Evolutionary conservation across 73 alveolate genomes (phyloP).

Genomic region (Tetrahymena borealis): DNA sequence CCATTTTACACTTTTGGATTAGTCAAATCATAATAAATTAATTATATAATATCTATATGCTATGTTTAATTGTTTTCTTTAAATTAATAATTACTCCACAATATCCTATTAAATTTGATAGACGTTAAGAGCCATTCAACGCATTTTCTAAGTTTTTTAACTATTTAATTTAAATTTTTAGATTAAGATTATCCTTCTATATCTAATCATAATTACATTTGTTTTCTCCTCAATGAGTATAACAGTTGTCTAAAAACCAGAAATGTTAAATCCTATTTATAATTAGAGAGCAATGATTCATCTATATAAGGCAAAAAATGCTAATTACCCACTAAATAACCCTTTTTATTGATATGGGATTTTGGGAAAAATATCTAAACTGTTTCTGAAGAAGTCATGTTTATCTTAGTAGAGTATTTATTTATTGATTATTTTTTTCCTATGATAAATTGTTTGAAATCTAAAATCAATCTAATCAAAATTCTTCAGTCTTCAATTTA

Average conservation of each 20-base stretch:
- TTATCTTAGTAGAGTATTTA: neutral
- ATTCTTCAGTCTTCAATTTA: neutral
- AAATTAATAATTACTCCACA: neutral
- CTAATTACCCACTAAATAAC: neutral
- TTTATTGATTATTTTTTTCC: neutral
- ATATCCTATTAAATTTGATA: neutral
- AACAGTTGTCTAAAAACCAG: neutral
- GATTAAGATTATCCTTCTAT: neutral
- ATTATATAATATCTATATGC: neutral
- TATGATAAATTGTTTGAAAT: neutral
- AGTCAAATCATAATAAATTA: no score
- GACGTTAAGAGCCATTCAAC: neutral
- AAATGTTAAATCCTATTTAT: neutral
- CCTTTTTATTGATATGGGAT: neutral
- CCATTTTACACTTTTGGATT: neutral
- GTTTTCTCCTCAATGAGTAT: neutral
- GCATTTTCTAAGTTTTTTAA: neutral
- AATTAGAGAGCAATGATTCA: neutral
- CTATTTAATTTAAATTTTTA: neutral
- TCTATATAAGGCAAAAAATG: neutral
- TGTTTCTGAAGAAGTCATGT: neutral
- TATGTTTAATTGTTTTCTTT: neutral
- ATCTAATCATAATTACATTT: neutral
- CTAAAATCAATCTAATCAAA: neutral
- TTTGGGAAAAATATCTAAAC: neutral